Evolutionary conservation across 2,329 filamentous ascomycete genomes (phyloP).

Genomic region (Cladophialophora immunda): DNA sequence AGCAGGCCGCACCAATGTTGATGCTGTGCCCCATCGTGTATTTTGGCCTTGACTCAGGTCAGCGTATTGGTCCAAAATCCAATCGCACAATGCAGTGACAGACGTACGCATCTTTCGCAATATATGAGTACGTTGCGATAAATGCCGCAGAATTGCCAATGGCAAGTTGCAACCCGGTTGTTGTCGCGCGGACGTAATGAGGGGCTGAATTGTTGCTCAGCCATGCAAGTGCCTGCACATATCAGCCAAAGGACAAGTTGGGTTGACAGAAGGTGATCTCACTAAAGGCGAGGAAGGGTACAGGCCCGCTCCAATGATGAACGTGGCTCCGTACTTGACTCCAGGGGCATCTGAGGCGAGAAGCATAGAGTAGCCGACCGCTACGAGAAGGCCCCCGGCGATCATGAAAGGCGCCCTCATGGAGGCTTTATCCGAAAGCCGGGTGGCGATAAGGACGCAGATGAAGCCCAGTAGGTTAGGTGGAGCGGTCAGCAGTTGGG

Average conservation of each 20-base stretch:
- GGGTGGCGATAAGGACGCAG: slow-evolving; percentile 46
- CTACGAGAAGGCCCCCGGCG: slow-evolving; percentile 44
- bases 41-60: slow-evolving; percentile 40
- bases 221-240: slow-evolving; percentile 72
- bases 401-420: slow-evolving; percentile 47
- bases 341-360: slow-evolving; percentile 43
- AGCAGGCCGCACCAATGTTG: slow-evolving; percentile 51
- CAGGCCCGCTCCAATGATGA: slow-evolving; percentile 46
- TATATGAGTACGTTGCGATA: slow-evolving; percentile 59
- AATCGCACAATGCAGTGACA: no score
- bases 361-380: slow-evolving; percentile 50
- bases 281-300: slow-evolving; percentile 36
- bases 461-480: slow-evolving; percentile 35
- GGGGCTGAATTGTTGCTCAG: slow-evolving; percentile 40
- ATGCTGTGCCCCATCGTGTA: slow-evolving; percentile 54
- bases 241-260: slow-evolving; percentile 59
- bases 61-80: background rate
- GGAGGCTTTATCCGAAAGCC: slow-evolving; percentile 46
- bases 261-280: slow-evolving; percentile 42
- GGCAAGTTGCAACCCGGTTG: slow-evolving; percentile 65
- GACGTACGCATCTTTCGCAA: slow-evolving; percentile 53
- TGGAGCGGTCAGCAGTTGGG: slow-evolving; percentile 29
- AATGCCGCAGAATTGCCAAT: slow-evolving; percentile 74
- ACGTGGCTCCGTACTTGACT: slow-evolving; percentile 50
- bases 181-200: slow-evolving; percentile 46